Conservation (phyloP, 169 alveolate species). For the Eimeria necatrix region DNA sequence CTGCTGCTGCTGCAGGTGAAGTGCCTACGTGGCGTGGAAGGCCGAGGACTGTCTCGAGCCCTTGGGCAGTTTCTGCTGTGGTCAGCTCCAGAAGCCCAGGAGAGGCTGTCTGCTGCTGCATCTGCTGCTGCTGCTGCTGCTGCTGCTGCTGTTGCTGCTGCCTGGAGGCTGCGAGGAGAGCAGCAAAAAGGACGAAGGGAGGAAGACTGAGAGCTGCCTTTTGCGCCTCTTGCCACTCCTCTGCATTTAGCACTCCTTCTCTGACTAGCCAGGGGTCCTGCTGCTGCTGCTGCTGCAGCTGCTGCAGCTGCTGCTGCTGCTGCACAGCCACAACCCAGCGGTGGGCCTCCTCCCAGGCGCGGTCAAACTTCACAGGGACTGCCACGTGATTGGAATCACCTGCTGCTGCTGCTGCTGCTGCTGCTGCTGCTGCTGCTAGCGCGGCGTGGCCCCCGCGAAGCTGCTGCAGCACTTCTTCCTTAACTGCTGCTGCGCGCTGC, state of each 20-base stretch:
- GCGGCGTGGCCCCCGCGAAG: conserved; percentile 58
- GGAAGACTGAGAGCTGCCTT: conserved; percentile 52
- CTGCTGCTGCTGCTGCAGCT: conserved; percentile 42
- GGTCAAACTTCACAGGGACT: neutral
- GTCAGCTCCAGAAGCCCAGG: conserved; percentile 26
- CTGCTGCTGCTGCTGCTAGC: conserved; percentile 51
- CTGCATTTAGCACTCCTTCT: conserved; percentile 18
- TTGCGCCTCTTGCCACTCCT: conserved; percentile 36
- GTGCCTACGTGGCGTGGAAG: conserved; percentile 28
- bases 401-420: conserved; percentile 61
- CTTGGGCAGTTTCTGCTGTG: conserved; percentile 32
- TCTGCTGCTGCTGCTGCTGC: neutral
- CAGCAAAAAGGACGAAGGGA: conserved; percentile 64
- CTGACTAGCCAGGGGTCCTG: conserved; percentile 62
- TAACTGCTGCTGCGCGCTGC: conserved; percentile 51
- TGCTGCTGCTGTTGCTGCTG: conserved; percentile 45
- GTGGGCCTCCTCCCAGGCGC: conserved; percentile 21
- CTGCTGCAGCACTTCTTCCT: conserved; percentile 45
- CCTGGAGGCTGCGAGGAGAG: conserved; percentile 27
- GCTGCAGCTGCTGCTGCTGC: conserved; percentile 49
- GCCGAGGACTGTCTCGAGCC: conserved; percentile 55
- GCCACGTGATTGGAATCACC: conserved; percentile 14
- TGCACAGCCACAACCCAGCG: conserved; percentile 54
- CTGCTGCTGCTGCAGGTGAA: conserved; percentile 30
- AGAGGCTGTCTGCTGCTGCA: neutral